phyloP scores from a whole-genome alignment of 345 rosid species.

The Citrus trifoliata region DNA sequence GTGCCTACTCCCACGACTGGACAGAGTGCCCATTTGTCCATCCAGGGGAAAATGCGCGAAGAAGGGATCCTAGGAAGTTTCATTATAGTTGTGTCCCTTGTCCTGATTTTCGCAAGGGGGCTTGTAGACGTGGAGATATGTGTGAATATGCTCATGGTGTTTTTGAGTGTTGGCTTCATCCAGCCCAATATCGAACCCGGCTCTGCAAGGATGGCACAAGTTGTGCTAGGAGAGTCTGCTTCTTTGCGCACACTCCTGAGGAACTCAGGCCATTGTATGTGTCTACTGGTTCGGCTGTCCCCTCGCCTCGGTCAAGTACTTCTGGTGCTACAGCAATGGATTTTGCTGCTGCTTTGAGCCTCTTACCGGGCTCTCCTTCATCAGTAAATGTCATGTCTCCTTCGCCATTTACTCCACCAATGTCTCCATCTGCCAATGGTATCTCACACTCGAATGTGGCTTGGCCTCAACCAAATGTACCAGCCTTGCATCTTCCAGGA shows the following conservation, averaged over 20 bases:
- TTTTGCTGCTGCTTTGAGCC: constrained; percentile 72
- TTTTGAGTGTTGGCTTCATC: constrained; percentile 98
- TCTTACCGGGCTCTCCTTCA: constrained; percentile 82
- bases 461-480: constrained; percentile 92
- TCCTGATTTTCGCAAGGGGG: constrained; percentile 91
- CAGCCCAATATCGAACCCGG: constrained; percentile 91
- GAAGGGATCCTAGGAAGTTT: constrained; percentile 95
- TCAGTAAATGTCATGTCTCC: constrained; percentile 81
- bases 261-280: constrained; percentile 86
- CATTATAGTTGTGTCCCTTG: constrained; percentile 98
- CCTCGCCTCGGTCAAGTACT: constrained; percentile 73
- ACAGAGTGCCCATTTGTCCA: constrained; percentile 98
- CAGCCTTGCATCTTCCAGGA: constrained; percentile 76
- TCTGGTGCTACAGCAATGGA: constrained; percentile 69
- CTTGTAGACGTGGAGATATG: constrained; percentile 92
- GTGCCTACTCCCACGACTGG: constrained; percentile 99
- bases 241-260: constrained; percentile 89
- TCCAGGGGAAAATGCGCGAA: constrained; percentile 94
- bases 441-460: constrained; percentile 64
- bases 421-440: constrained; percentile 78
- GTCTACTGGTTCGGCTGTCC: constrained; percentile 92
- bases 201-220: constrained; percentile 87
- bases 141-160: constrained; percentile 99
- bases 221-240: constrained; percentile 89
- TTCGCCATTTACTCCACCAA: constrained; percentile 73